Evolutionary conservation across 2,329 filamentous ascomycete species (phyloP).

Genomic region (Chlorencoelia australis): DNA sequence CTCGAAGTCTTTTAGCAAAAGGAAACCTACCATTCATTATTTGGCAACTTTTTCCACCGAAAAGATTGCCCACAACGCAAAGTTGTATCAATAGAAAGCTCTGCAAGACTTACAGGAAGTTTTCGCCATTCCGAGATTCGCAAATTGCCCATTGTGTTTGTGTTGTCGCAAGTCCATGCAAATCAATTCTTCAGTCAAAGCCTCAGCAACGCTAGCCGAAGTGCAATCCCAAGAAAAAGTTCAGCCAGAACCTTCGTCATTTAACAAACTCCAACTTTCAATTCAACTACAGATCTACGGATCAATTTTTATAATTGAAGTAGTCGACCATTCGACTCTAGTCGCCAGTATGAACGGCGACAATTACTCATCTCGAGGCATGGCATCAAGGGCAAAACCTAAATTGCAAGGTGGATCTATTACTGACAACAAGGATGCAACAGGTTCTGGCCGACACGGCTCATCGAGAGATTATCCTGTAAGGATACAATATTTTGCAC

Average conservation of each 20-base stretch:
- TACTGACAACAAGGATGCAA: conserved; percentile 28
- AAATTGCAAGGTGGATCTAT: conserved; percentile 19
- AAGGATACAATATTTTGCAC: conserved; percentile 24
- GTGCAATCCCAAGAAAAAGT: no score
- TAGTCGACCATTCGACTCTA: conserved; percentile 1
- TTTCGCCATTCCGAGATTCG: conserved; percentile 74
- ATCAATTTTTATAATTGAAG: no score
- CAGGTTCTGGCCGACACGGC: conserved; percentile 38
- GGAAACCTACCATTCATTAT: conserved; percentile 66
- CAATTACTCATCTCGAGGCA: conserved; percentile 70
- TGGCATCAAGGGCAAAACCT: conserved; percentile 22
- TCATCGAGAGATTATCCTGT: conserved; percentile 43
- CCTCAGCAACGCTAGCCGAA: no score
- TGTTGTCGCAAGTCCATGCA: no score
- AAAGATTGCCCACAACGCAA: conserved; percentile 94
- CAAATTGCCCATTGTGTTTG: conserved; percentile 22
- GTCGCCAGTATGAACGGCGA: conserved; percentile 68
- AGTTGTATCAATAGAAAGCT: conserved; percentile 91
- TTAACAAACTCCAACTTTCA: no score
- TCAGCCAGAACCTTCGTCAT: no score
- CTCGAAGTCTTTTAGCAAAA: conserved; percentile 1
- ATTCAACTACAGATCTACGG: no score
- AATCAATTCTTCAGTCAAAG: no score
- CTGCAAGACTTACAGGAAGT: conserved; percentile 69
- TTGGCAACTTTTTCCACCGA: conserved; percentile 76